phyloP scores from a whole-genome alignment of 108 stramenopile genomes.

The Nannochloropsis salina region DNA sequence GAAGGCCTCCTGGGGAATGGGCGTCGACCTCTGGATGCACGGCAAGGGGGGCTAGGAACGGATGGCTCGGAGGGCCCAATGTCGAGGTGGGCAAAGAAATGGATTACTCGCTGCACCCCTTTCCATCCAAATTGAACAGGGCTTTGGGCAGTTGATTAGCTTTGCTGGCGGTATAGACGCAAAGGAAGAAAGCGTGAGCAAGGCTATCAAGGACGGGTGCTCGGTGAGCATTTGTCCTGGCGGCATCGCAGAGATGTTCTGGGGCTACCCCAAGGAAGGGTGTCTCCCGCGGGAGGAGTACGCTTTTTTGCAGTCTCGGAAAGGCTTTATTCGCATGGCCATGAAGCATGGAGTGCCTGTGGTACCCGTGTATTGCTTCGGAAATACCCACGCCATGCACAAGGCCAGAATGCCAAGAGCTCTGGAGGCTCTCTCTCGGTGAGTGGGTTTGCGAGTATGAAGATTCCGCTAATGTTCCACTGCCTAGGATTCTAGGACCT shows the following conservation, averaged over 20 bases:
- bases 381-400: constrained; percentile 8
- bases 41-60: too few relatives aligned
- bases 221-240: constrained; percentile 70
- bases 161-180: constrained; percentile 45
- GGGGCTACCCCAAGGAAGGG: constrained; percentile 66
- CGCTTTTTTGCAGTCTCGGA: constrained; percentile 62
- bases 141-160: constrained; percentile 57
- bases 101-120: background rate
- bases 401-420: background rate
- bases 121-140: constrained; percentile 58
- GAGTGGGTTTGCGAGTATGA: background rate
- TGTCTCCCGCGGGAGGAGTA: constrained; percentile 72
- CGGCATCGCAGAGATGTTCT: constrained; percentile 90
- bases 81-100: too few relatives aligned
- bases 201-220: constrained; percentile 40
- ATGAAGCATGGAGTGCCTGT: constrained; percentile 68
- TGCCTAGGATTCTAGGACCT: too few relatives aligned
- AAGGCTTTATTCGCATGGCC: constrained; percentile 77
- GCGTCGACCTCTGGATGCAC: too few relatives aligned
- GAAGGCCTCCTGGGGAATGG: too few relatives aligned
- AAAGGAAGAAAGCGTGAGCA: constrained; percentile 33
- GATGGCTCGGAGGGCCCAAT: too few relatives aligned
- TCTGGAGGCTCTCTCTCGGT: background rate
- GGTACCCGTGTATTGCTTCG: constrained; percentile 70
- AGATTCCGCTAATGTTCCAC: too few relatives aligned